Base-by-base conservation (phyloP, 73 alveolate genomes). In the Paramecium tetraurelia region DNA sequence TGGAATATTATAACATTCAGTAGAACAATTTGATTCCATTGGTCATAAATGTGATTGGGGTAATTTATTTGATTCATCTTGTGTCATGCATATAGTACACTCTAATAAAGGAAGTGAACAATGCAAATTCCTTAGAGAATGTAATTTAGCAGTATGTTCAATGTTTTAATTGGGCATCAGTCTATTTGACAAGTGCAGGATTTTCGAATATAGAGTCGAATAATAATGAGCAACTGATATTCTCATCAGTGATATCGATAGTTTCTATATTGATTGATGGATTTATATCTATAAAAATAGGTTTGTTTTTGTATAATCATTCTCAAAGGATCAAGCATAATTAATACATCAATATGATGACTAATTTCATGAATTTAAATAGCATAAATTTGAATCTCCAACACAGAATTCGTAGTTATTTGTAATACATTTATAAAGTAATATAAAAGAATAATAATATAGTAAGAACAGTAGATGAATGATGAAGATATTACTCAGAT, bases 401-500 rank as follows among this genome's bases (percentile, higher is more conserved):
- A 48, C 41, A 14, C 18, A 41, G 90, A 46, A 80, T 80, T 4
- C 48, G 90, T n/a, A 80, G 57, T 80, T 80, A 80, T 80, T 24
- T 80, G 12, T 58, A 80, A 40, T 80, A 43, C 57, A 80, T 80
- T 41, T 80, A 35, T 48, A 80, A 48, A 48, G 48, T 40, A 40
- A 40, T 40, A 6, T 14, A 40, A 40, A 40, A 7, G 14, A 7
- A 40, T 40, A 40, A 40, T 40, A 40, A 40, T 6, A 6, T 40
- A 40, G 48, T 59, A 24, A 80, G 90, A 80, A 24, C 48, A 80
- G 21, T 44, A 21, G 12, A 80, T 48, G 75, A 18, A 22, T 46
- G 90, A 80, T 2, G 90, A 80, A 46, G 90, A 80, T 80, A 63
- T 80, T 22, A 40, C 90, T 11, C 11, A 29, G 12, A 80, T 80